Percentiles rank a stretch among this genome's conserved stretches.
phyloP scores from a whole-genome alignment of 1,139 yeast genomes.

The Geotrichum reessii region DNA sequence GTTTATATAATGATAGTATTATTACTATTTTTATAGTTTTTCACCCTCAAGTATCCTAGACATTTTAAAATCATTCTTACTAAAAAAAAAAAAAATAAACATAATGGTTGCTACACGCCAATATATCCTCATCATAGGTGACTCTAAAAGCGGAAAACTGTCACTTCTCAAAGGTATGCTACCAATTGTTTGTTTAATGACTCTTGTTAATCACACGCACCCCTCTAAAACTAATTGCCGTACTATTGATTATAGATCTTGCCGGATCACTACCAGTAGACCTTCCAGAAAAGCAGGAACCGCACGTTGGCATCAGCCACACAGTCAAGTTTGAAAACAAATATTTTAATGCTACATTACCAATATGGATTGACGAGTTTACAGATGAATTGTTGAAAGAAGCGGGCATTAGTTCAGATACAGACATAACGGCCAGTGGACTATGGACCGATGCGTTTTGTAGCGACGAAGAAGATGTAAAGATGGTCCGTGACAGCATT shows the following conservation, averaged over 20 bases:
- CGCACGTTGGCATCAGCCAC: constrained; percentile 37
- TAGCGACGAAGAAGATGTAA: constrained; percentile 17
- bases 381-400: constrained; percentile 17
- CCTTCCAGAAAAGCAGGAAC: constrained; percentile 11
- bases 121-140: constrained; percentile 18
- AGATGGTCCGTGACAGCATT: constrained; percentile 17
- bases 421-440: not conserved
- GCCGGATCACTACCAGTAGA: constrained; percentile 17
- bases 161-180: constrained; percentile 15
- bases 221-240: not conserved
- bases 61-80: not conserved
- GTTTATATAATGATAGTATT: no score
- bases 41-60: not conserved
- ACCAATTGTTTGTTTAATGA: not conserved
- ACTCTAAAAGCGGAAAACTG: constrained; percentile 17
- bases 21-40: not conserved
- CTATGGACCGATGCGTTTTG: constrained; percentile 15
- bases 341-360: constrained; percentile 38
- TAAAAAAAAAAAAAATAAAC: not conserved
- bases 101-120: constrained; percentile 5
- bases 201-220: not conserved
- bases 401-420: not conserved
- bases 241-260: constrained; percentile 10
- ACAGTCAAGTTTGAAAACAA: constrained; percentile 34
- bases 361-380: constrained; percentile 43